Conservation (phyloP, 257 asterid species). For the Capsicum baccatum region DNA sequence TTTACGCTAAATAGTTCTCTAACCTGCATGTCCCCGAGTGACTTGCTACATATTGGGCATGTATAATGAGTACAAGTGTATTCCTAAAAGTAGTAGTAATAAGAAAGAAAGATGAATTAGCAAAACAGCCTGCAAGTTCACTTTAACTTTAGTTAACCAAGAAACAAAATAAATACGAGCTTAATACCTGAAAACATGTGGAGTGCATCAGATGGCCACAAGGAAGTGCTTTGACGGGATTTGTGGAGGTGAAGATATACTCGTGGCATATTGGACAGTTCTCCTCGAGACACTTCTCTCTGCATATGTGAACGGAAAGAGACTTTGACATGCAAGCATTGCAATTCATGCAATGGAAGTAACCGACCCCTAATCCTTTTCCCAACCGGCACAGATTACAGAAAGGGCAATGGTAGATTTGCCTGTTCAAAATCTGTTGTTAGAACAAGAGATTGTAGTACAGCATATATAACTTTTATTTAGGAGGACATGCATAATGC, state of each 20-base stretch:
- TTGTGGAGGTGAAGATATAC: slow-evolving; percentile 73
- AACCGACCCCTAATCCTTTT: slow-evolving; percentile 81
- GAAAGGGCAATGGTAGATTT: slow-evolving; percentile 93
- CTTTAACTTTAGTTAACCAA: not conserved
- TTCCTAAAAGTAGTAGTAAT: slow-evolving; percentile 48
- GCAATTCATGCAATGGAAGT: slow-evolving; percentile 96
- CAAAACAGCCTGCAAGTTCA: not conserved
- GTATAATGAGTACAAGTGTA: slow-evolving; percentile 83
- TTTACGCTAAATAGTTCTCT: not conserved
- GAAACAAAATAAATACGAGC: slow-evolving; percentile 26
- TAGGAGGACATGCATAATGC: not conserved
- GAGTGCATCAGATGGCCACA: slow-evolving; percentile 97
- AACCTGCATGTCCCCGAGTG: slow-evolving; percentile 98
- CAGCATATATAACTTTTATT: not conserved
- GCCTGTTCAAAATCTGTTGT: slow-evolving; percentile 50
- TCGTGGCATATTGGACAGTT: slow-evolving; percentile 96
- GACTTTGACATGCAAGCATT: slow-evolving; percentile 85
- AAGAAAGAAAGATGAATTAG: slow-evolving; percentile 31
- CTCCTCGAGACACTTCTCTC: slow-evolving; percentile 86
- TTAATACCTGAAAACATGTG: slow-evolving; percentile 74
- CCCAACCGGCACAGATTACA: slow-evolving; percentile 95
- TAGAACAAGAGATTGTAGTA: slow-evolving; percentile 14
- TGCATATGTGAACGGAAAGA: slow-evolving; percentile 71
- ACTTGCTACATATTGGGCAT: slow-evolving; percentile 95
- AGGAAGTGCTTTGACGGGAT: slow-evolving; percentile 85